Percentiles rank a stretch among this genome's conserved stretches.
phyloP scores from a whole-genome alignment of 2,329 filamentous ascomycete genomes.

The Diplocarpon mali region DNA sequence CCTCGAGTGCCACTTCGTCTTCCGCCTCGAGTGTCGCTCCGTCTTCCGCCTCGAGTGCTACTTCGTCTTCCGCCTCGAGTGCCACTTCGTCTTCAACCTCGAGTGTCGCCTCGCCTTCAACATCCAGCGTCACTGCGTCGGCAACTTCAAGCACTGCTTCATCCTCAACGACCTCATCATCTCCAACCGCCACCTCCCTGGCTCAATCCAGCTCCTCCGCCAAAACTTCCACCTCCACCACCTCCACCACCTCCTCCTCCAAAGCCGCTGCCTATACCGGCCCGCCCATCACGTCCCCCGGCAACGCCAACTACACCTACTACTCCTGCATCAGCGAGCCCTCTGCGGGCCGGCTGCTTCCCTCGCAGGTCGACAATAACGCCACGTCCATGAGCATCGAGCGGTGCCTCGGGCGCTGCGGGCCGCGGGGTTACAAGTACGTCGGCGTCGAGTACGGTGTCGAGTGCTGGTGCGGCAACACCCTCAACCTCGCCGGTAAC shows the following conservation, averaged over 20 bases:
- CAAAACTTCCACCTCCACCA: not conserved
- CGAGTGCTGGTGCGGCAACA: constrained; percentile 33
- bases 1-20: constrained; percentile 1
- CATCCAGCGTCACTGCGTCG: not conserved
- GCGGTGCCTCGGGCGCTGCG: constrained; percentile 25
- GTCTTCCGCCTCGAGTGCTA: not conserved
- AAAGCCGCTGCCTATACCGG: constrained; percentile 14
- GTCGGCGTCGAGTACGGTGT: constrained; percentile 31
- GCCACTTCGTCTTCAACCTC: not conserved
- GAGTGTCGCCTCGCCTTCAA: not conserved
- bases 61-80: not conserved
- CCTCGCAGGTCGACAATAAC: constrained; percentile 15
- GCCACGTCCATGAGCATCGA: constrained; percentile 26
- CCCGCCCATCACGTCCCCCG: constrained; percentile 17
- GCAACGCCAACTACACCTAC: constrained; percentile 25
- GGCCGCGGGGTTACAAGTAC: constrained; percentile 23
- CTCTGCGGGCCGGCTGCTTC: constrained; percentile 16
- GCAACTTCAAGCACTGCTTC: constrained; percentile 1
- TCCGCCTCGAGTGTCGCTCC: not conserved
- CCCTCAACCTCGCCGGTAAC: constrained; percentile 10
- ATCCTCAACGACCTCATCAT: not conserved
- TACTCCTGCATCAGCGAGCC: constrained; percentile 23
- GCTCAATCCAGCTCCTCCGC: not conserved
- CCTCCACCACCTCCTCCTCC: constrained; percentile 6
- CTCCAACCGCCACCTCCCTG: not conserved